Conservation (phyloP, 192 early-diverging fungal genomes). For the Rhizophagus sp. region DNA sequence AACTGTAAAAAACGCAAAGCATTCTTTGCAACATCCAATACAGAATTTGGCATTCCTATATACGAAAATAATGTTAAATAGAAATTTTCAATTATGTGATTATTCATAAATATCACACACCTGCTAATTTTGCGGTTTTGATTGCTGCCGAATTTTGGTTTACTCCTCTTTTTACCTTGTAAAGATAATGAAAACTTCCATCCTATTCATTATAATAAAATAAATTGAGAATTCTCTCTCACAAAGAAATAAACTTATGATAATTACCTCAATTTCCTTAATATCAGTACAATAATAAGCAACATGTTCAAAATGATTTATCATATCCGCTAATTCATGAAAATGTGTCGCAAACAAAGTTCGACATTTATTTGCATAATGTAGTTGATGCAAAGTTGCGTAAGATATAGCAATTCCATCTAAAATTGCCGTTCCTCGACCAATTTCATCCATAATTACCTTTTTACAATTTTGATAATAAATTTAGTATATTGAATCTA, state of each 20-base stretch:
- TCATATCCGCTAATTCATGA: conserved; percentile 66
- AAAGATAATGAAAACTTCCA: conserved; percentile 27
- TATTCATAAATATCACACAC: not conserved
- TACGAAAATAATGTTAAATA: not conserved
- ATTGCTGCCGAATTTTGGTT: conserved; percentile 26
- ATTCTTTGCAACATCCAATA: conserved; percentile 13
- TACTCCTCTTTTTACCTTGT: conserved; percentile 5
- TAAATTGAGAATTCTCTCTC: not conserved
- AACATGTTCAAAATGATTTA: conserved; percentile 26
- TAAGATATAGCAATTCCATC: conserved; percentile 76
- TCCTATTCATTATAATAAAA: conserved; percentile 1
- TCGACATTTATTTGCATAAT: conserved; percentile 56
- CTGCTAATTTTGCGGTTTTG: conserved; percentile 16
- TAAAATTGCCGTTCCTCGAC: conserved; percentile 56
- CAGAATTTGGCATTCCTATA: conserved; percentile 20
- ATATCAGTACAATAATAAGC: conserved; percentile 33
- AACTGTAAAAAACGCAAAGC: not conserved
- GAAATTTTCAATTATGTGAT: not conserved
- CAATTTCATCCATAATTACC: conserved; percentile 55
- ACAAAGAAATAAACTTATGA: not conserved
- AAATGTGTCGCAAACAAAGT: conserved; percentile 81
- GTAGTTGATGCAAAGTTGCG: conserved; percentile 62
- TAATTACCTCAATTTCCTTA: conserved; percentile 29
- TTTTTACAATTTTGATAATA: not conserved
- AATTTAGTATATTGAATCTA: not conserved